phyloP scores from a whole-genome alignment of 2,329 filamentous ascomycete genomes.

The Plenodomus lindquistii region DNA sequence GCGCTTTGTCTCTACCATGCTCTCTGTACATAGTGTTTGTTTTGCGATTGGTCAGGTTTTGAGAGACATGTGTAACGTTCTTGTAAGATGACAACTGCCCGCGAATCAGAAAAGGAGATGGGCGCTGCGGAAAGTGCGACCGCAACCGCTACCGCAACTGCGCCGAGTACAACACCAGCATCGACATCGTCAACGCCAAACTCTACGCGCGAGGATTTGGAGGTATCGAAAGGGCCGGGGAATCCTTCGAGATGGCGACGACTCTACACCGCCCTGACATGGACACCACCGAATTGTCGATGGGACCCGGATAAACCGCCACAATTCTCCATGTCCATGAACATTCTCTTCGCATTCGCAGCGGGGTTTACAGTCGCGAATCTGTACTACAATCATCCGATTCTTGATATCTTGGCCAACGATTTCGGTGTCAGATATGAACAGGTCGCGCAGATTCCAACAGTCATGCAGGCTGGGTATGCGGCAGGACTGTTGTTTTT shows the following conservation, averaged over 20 bases:
- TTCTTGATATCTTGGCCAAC: conserved; percentile 72
- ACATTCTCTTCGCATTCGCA: conserved; percentile 71
- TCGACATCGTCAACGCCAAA: background rate
- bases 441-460: conserved; percentile 68
- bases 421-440: conserved; percentile 74
- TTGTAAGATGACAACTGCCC: background rate
- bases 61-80: background rate
- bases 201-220: background rate
- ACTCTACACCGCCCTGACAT: conserved; percentile 50
- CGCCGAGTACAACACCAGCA: background rate
- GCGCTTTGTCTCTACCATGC: background rate
- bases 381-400: conserved; percentile 80
- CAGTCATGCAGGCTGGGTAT: conserved; percentile 79
- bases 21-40: background rate
- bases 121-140: background rate
- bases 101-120: background rate
- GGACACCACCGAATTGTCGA: conserved; percentile 68
- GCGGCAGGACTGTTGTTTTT: conserved; percentile 73
- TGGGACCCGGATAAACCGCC: conserved; percentile 70
- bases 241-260: conserved; percentile 20
- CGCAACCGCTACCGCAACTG: background rate
- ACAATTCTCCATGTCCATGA: conserved; percentile 68
- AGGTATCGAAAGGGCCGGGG: background rate
- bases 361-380: conserved; percentile 78
- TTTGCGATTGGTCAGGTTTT: background rate